Percentiles rank a stretch among this genome's conserved stretches.
phyloP scores from a whole-genome alignment of 2,329 filamentous ascomycete species.

The Colletotrichum abscissum region DNA sequence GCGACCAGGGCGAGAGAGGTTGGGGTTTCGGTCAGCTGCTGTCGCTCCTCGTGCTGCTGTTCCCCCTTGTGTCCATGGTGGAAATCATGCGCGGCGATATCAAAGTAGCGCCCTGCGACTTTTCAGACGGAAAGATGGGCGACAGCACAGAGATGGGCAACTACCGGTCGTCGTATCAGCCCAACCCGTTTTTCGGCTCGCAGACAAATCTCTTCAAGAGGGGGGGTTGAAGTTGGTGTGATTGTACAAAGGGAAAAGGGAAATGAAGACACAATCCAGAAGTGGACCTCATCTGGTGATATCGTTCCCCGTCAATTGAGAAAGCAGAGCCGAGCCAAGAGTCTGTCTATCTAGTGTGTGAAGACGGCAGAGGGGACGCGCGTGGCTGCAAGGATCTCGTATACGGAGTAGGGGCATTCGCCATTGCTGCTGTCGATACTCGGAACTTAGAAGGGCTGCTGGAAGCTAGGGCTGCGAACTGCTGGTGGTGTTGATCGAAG shows the following conservation, averaged over 20 bases:
- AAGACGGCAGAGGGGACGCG: not conserved
- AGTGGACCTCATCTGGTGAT: not conserved
- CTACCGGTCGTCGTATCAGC: slow-evolving; percentile 49
- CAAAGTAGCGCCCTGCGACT: slow-evolving; percentile 42
- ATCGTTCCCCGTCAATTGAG: not conserved
- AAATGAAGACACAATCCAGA: not conserved
- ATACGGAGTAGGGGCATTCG: not conserved
- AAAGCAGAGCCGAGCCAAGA: not conserved
- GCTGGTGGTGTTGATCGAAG: not conserved
- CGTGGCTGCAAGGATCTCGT: not conserved
- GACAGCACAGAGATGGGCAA: slow-evolving; percentile 19
- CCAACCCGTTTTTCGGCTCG: slow-evolving; percentile 57
- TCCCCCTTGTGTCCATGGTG: slow-evolving; percentile 69
- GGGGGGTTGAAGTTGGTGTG: not conserved
- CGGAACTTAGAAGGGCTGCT: too few species aligned
- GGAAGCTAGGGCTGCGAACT: too few species aligned
- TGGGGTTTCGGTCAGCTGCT: slow-evolving; percentile 75
- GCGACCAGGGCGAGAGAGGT: slow-evolving; percentile 63
- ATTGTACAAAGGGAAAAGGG: not conserved
- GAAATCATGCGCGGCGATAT: slow-evolving; percentile 68
- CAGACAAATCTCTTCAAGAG: slow-evolving; percentile 49
- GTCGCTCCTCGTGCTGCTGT: slow-evolving; percentile 67
- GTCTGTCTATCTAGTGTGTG: not conserved
- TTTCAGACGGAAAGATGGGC: not conserved
- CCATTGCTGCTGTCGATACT: not conserved